Base-by-base conservation (phyloP, 306 rosid genomes). In the Cicer yamashitae region DNA sequence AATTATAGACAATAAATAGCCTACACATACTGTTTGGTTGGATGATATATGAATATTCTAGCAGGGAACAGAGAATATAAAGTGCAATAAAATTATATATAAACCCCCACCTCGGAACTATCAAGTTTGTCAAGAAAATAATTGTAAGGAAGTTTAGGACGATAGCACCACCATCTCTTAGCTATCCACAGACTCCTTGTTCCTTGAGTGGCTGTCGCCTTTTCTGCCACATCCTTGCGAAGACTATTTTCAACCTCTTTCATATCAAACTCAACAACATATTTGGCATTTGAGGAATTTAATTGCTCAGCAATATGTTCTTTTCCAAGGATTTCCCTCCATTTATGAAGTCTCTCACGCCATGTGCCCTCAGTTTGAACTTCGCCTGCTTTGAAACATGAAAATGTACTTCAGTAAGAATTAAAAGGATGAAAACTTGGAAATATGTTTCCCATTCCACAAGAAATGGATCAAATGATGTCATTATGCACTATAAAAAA, bases 151-250 rank as follows among this genome's bases (percentile, higher is more conserved):
- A 90, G 96, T 86, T 82, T 88, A 52, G 97, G 98, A 71, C 98
- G 96, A 89, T 92, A 92, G 18, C 72, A 81, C 98, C 97, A 94
- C 98, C 98, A 94, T 89, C 98, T 87, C 90, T 94, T 92, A 52
- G 96, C 82, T 77, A 91, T 90, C 98, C 98, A 94, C 20, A 90
- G 73, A 7, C 84, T 93, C 84, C 96, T 90, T 69, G 89, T 82
- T 85, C 96, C 96, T 69, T 78, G 90, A 38, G 91, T 76, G 59
- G 83, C 77, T 14, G 89, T 70, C 40, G 63, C 80, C 77, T 86
- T 94, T 74, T 87, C 96, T 79, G 83, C 91, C 72, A 90, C 90
- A 77, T 91, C 96, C 83, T 90, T 90, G 66, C 90, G 97, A 74
- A 94, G 96, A 87, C 96, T 94, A 45, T 85, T 83, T 84, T 94